These are phyloP conservation scores for Pythium grandisporangium DNA, from an alignment of 352 stramenopile species.

Conservation along the genomic window DNA sequence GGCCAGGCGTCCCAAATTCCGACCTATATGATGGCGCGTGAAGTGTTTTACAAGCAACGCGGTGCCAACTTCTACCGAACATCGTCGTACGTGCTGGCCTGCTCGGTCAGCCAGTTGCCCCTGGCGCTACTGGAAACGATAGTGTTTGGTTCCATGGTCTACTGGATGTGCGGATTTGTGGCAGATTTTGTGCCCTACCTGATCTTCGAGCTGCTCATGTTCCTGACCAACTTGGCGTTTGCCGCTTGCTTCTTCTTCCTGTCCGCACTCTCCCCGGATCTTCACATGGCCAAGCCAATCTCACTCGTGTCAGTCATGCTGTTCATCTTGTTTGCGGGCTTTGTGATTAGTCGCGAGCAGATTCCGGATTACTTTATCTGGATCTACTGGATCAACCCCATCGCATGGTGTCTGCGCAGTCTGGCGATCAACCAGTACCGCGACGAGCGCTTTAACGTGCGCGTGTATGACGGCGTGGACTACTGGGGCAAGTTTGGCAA, in stretches of 20 bases:
- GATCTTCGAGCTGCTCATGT: constrained; percentile 19
- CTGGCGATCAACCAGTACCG: constrained; percentile 19
- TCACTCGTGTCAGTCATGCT: constrained; percentile 26
- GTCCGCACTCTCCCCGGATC: constrained; percentile 11
- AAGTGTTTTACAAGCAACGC: constrained; percentile 79
- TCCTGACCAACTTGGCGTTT: constrained; percentile 29
- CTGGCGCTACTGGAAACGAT: constrained; percentile 34
- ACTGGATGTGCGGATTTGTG: too few species aligned
- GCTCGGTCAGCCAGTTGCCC: constrained; percentile 14
- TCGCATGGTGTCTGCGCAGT: constrained; percentile 31
- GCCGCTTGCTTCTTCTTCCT: constrained; percentile 35
- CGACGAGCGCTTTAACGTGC: constrained; percentile 1
- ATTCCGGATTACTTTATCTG: constrained; percentile 42
- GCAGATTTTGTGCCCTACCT: too few species aligned
- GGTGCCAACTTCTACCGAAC: constrained; percentile 68
- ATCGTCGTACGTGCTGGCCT: constrained; percentile 47
- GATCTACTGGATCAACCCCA: constrained; percentile 56
- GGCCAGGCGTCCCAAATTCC: constrained; percentile 67
- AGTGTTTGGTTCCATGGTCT: too few species aligned
- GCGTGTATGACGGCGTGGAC: constrained; percentile 9
- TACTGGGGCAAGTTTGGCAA: constrained; percentile 8
- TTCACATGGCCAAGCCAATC: constrained; percentile 26
- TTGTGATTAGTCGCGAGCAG: constrained; percentile 28
- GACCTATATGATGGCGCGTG: constrained; percentile 47
- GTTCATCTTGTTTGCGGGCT: constrained; percentile 41